Base-by-base conservation (phyloP, 352 stramenopile species). In the Pythium rishiriense region DNA sequence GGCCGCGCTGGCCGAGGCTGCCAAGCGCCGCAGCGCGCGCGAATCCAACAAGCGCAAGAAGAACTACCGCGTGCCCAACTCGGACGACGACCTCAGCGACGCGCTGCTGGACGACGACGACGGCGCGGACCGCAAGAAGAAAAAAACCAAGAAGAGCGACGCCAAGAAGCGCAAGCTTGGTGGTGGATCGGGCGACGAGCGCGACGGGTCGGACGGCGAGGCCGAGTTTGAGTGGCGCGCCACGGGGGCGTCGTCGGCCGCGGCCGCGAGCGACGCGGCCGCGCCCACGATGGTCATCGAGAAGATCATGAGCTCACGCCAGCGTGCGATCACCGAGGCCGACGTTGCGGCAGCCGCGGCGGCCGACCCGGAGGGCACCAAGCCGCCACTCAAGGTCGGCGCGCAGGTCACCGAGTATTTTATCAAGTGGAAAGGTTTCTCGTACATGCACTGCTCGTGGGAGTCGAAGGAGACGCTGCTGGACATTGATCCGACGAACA, bases 361-460 rank as follows among this genome's bases (percentile, higher is more conserved):
- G 76, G 35, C 78, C 73, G 33, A 72, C 67, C 75, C 66, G 35
- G 56, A 72, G 11, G 68, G 72, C 14, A 79, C 64, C 6, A 68
- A 33, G 54, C 70, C 35, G 29, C 50, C 62, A 45, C 45, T 47
- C 11, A 47, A n/a, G 45, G 58, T 39, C 14, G 28, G 35, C n/a
- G 48, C 58, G 25, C 33, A 33, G 1, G 59, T 87, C 25, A 78
- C 71, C 3, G 87, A 98, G 72, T 97, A 95, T 58, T 83, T 88
- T 25, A 95, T 97, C 72, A 97, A 97, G 73, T 97, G 87, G 87
- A 95, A 94, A 66, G 85, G 83, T 14, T 94, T 94, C 56, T 93
- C 87, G 49, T 93, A 96, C 73, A 79, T 97, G 68, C 89, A 96
- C 65, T 85, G 81, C 43, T 88, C 86, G 69, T 97, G 89, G 89